Conservation (phyloP, 192 early-diverging fungal species). For the Ambispora gerdemannii region DNA sequence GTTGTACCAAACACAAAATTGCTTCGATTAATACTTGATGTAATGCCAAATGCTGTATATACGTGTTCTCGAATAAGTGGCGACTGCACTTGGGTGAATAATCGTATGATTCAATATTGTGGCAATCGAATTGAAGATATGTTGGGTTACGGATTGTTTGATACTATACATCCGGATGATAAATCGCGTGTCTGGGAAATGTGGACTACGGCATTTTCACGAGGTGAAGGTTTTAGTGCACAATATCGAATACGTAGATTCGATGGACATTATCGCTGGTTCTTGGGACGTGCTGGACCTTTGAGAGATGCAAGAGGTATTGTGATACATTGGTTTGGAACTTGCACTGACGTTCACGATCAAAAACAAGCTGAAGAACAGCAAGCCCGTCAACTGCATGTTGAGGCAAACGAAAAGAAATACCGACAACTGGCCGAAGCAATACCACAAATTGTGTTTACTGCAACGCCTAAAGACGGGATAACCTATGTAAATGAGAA, state of each 20-base stretch:
- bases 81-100: conserved; percentile 53
- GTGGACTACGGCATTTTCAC: conserved; percentile 46
- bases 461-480: conserved; percentile 46
- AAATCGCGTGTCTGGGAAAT: conserved; percentile 32
- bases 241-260: conserved; percentile 52
- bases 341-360: conserved; percentile 57
- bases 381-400: conserved; percentile 47
- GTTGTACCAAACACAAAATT: conserved; percentile 45
- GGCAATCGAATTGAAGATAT: conserved; percentile 38
- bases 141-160: conserved; percentile 46
- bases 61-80: conserved; percentile 46
- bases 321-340: conserved; percentile 58
- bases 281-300: conserved; percentile 50
- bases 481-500: conserved; percentile 55
- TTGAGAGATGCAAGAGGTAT: conserved; percentile 49
- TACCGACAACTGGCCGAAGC: conserved; percentile 56
- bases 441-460: conserved; percentile 61
- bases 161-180: conserved; percentile 53
- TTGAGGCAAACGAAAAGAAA: conserved; percentile 56
- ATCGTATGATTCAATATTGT: conserved; percentile 51
- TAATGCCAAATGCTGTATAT: conserved; percentile 53
- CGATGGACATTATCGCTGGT: conserved; percentile 55
- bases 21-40: conserved; percentile 51
- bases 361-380: conserved; percentile 47
- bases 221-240: conserved; percentile 49